phyloP scores from a whole-genome alignment of 345 rosid genomes.

The Cardamine occulta region DNA sequence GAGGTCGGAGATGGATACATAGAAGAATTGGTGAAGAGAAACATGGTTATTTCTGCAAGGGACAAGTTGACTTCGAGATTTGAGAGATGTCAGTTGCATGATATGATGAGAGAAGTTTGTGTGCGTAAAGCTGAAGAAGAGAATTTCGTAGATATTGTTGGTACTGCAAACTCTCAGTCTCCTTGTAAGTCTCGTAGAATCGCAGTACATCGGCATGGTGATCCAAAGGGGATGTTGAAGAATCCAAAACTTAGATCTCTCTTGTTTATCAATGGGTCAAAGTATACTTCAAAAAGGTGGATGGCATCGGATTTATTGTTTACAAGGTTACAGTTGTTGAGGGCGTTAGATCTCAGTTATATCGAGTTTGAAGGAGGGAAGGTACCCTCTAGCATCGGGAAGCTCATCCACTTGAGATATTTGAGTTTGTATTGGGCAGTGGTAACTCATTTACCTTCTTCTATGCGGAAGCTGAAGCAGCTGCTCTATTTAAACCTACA shows the following conservation, averaged over 20 bases:
- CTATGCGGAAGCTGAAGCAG: background rate
- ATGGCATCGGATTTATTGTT: too few species aligned
- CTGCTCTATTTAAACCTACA: too few species aligned
- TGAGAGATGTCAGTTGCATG: constrained; percentile 23
- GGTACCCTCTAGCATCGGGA: constrained; percentile 33
- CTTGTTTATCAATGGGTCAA: background rate
- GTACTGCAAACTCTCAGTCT: background rate
- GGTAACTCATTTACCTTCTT: constrained; percentile 30
- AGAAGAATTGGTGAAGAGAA: constrained; percentile 35
- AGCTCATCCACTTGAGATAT: constrained; percentile 43
- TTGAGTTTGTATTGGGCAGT: background rate
- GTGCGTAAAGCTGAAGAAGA: constrained; percentile 30
- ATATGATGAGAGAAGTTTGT: constrained; percentile 38
- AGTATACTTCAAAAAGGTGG: too few species aligned
- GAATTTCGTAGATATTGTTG: background rate
- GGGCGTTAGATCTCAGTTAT: constrained; percentile 41
- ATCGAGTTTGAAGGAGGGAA: background rate
- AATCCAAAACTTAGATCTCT: constrained; percentile 20
- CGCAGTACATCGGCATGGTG: too few species aligned
- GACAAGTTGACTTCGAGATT: background rate
- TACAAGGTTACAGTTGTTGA: background rate
- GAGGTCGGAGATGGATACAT: constrained; percentile 39
- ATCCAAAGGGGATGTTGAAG: background rate
- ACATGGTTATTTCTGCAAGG: constrained; percentile 43
- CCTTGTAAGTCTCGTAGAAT: constrained; percentile 25